Evolutionary conservation across 805 yeast species (phyloP).

Genomic region (Hemisphaericaspora nanyangensis): DNA sequence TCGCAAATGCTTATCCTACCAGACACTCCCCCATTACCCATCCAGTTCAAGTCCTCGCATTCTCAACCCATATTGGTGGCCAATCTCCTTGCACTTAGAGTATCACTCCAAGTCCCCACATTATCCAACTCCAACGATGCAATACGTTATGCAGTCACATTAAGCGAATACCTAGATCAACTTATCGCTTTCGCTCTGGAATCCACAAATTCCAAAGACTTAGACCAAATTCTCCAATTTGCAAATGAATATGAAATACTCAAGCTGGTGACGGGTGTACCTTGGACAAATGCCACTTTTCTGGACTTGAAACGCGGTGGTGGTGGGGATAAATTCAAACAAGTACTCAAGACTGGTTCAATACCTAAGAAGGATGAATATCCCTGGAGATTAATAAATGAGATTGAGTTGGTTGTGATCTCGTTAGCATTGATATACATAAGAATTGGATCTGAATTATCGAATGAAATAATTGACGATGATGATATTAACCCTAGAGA

Average conservation of each 20-base stretch:
- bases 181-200: background rate
- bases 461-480: slow-evolving; percentile 29
- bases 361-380: background rate
- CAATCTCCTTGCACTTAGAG: slow-evolving; percentile 14
- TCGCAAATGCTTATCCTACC: slow-evolving; percentile 37
- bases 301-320: background rate
- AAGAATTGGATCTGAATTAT: slow-evolving; percentile 31
- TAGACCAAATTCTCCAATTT: slow-evolving; percentile 13
- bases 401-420: slow-evolving; percentile 22
- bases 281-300: slow-evolving; percentile 13
- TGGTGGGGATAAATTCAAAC: background rate
- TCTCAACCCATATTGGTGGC: slow-evolving; percentile 4
- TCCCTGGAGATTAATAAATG: slow-evolving; percentile 30
- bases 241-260: slow-evolving; percentile 4
- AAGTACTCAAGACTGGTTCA: background rate
- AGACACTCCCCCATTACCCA: slow-evolving; percentile 29
- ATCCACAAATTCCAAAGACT: slow-evolving; percentile 11
- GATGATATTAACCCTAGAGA: slow-evolving; percentile 14
- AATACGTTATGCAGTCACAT: slow-evolving; percentile 25
- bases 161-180: slow-evolving; percentile 28
- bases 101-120: slow-evolving; percentile 11
- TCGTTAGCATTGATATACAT: slow-evolving; percentile 27
- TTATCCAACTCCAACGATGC: slow-evolving; percentile 19
- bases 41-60: slow-evolving; percentile 4
- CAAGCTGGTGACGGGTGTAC: slow-evolving; percentile 8